phyloP scores from a whole-genome alignment of 2,329 filamentous ascomycete species.

The Hypoxylon sp. region DNA sequence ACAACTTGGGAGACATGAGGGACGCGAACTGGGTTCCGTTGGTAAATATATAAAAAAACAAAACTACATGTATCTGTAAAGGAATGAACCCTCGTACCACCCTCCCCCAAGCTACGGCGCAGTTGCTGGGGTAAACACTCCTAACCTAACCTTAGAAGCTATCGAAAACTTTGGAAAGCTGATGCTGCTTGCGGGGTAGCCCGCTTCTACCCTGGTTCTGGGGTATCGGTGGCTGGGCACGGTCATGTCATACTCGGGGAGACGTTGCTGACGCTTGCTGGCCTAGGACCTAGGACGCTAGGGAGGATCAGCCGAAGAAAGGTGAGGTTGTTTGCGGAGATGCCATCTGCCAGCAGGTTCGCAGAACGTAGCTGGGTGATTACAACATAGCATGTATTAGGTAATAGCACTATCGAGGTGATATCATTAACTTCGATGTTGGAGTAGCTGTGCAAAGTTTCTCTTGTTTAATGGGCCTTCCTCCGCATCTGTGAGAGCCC shows the following conservation, averaged over 20 bases:
- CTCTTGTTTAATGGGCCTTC: not conserved
- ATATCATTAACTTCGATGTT: not conserved
- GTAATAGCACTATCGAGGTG: conserved; percentile 4
- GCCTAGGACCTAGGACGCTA: conserved; percentile 1
- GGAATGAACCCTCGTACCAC: conserved; percentile 15
- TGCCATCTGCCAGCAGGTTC: not conserved
- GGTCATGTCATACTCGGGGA: not conserved
- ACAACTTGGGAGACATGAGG: conserved; percentile 4
- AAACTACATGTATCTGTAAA: conserved; percentile 1
- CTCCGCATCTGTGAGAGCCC: not conserved
- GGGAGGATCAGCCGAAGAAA: conserved; percentile 1
- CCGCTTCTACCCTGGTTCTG: conserved; percentile 29
- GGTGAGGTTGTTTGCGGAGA: conserved; percentile 15
- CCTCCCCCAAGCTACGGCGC: not conserved
- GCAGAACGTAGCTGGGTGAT: not conserved
- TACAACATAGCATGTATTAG: not conserved
- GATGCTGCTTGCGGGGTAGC: conserved; percentile 14
- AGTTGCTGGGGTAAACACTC: conserved; percentile 19
- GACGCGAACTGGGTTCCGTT: not conserved
- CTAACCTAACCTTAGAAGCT: conserved; percentile 22
- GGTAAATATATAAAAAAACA: conserved; percentile 6
- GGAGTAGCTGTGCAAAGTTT: not conserved
- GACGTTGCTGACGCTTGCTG: conserved; percentile 1
- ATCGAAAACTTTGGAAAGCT: conserved; percentile 23
- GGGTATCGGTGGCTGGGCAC: conserved; percentile 29